A percentile compares a stretch with the other conserved stretches of the same genome.
These are phyloP conservation scores for Lachnellula arida DNA, from an alignment of 2,329 filamentous ascomycete species.

Conservation along the genomic window DNA sequence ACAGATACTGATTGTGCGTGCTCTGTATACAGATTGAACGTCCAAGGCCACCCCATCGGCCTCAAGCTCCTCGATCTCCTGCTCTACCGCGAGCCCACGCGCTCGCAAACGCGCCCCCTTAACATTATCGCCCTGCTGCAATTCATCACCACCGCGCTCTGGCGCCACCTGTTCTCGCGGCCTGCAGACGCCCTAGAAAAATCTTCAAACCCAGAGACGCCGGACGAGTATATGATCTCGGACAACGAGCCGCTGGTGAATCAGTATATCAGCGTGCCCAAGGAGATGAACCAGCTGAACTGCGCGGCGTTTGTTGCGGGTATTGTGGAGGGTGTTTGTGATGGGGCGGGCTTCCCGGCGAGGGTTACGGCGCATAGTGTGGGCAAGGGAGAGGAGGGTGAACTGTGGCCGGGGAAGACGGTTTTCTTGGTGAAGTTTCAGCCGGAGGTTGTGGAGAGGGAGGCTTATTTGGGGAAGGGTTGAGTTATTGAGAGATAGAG, in stretches of 20 bases:
- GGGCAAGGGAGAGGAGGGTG: conserved; percentile 52
- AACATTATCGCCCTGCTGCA: conserved; percentile 88
- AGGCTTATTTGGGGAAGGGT: conserved; percentile 69
- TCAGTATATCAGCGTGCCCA: conserved; percentile 85
- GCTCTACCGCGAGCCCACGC: conserved; percentile 71
- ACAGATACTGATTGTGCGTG: not conserved
- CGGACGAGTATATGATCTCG: conserved; percentile 98
- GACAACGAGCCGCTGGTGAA: conserved; percentile 98
- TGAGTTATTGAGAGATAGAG: conserved; percentile 7
- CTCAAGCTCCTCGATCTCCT: conserved; percentile 93
- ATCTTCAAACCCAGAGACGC: conserved; percentile 71
- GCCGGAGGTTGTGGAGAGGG: conserved; percentile 84
- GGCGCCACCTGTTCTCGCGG: conserved; percentile 86
- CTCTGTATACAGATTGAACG: conserved; percentile 65
- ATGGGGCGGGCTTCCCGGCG: conserved; percentile 84
- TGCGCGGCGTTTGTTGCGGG: conserved; percentile 94
- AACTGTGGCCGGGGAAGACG: conserved; percentile 94
- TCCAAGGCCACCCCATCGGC: conserved; percentile 89
- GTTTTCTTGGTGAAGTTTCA: conserved; percentile 94
- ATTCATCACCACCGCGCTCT: conserved; percentile 89
- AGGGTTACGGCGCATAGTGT: conserved; percentile 86
- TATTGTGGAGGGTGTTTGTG: conserved; percentile 91
- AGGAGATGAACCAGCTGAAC: conserved; percentile 94
- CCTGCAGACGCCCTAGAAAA: conserved; percentile 92
- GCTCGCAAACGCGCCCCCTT: conserved; percentile 71